phyloP scores from a whole-genome alignment of 805 yeast genomes.

The Starmerella potacharoeniae region DNA sequence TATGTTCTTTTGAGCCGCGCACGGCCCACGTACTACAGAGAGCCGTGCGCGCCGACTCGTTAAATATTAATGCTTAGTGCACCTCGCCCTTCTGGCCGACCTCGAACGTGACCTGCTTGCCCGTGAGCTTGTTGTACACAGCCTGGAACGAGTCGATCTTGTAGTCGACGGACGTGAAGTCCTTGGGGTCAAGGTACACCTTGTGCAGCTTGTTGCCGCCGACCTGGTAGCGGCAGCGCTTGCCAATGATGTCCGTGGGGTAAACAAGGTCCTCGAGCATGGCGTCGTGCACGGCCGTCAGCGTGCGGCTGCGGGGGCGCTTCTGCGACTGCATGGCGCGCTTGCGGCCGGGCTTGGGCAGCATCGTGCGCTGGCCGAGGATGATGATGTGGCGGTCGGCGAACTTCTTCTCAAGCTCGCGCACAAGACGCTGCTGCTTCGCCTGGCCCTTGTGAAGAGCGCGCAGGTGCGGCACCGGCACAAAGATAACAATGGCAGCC shows the following conservation, averaged over 20 bases:
- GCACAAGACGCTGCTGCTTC: constrained; percentile 84
- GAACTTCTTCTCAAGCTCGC: constrained; percentile 99
- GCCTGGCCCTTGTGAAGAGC: constrained; percentile 95
- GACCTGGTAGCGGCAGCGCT: constrained; percentile 97
- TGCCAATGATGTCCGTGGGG: constrained; percentile 99
- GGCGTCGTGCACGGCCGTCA: constrained; percentile 97
- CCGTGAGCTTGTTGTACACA: constrained; percentile 95
- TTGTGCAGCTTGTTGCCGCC: constrained; percentile 99
- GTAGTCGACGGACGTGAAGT: constrained; percentile 92
- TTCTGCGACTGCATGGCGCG: constrained; percentile 84
- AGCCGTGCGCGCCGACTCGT: neutral
- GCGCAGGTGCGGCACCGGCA: constrained; percentile 88
- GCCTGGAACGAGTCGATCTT: constrained; percentile 99
- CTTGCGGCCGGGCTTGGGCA: constrained; percentile 94
- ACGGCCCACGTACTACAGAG: neutral
- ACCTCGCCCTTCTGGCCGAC: constrained; percentile 33
- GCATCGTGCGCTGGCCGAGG: constrained; percentile 98
- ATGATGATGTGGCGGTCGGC: constrained; percentile 98
- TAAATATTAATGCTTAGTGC: constrained; percentile 16
- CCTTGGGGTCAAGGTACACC: constrained; percentile 95
- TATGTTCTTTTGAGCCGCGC: constrained; percentile 1
- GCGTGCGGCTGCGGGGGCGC: constrained; percentile 99
- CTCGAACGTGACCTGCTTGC: constrained; percentile 98
- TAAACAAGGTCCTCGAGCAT: constrained; percentile 96
- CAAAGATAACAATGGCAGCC: constrained; percentile 96